Conservation (phyloP, 176 grass and related monocot species). For the Zoysia pacifica region DNA sequence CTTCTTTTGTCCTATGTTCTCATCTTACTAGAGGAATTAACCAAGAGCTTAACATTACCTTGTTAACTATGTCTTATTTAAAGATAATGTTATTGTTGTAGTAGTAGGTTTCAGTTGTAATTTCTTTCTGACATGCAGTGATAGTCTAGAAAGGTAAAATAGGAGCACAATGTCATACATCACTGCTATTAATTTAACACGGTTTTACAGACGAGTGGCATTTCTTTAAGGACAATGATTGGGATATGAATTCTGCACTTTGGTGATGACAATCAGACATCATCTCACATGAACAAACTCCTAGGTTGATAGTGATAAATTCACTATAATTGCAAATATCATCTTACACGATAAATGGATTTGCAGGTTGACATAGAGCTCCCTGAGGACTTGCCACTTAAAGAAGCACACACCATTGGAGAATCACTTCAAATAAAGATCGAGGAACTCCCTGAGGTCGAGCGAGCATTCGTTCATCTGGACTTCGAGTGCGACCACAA, state of each 20-base stretch:
- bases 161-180: background rate
- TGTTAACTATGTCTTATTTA: background rate
- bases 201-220: background rate
- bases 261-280: background rate
- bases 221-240: background rate
- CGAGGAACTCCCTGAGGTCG: conserved; percentile 82
- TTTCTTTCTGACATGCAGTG: background rate
- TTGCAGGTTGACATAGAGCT: conserved; percentile 94
- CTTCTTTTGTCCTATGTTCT: background rate
- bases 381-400: conserved; percentile 89
- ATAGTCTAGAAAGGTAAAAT: background rate
- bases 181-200: conserved; percentile 3
- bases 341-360: conserved; percentile 10
- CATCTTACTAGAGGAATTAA: background rate
- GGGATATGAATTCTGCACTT: background rate
- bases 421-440: conserved; percentile 95
- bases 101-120: background rate
- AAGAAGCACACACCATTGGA: conserved; percentile 84
- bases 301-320: background rate
- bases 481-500: conserved; percentile 95
- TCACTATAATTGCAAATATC: background rate
- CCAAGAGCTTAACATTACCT: background rate
- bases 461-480: conserved; percentile 89
- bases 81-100: background rate
- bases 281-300: background rate